Percentiles rank a stretch among this genome's conserved stretches.
Conservation (phyloP, 768 basidiomycete genomes). For the Gymnopilus junonius region DNA sequence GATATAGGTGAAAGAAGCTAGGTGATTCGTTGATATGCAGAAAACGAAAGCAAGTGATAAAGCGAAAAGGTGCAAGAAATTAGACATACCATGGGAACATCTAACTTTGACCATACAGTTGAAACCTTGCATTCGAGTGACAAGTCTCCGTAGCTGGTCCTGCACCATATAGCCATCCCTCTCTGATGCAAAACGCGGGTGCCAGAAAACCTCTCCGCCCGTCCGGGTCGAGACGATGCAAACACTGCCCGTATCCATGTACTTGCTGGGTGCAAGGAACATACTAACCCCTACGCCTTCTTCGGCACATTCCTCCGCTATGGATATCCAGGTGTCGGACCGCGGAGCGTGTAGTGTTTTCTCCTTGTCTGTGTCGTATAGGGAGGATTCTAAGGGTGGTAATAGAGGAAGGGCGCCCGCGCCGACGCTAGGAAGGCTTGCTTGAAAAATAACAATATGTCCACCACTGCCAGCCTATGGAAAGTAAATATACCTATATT, state of each 20-base stretch:
- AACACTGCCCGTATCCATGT: conserved; percentile 87
- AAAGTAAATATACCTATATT: neutral
- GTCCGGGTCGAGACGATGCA: conserved; percentile 75
- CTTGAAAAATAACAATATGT: conserved; percentile 74
- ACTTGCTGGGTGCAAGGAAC: conserved; percentile 81
- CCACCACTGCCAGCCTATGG: conserved; percentile 71
- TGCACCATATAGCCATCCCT: conserved; percentile 68
- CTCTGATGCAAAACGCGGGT: conserved; percentile 81
- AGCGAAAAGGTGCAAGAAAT: conserved; percentile 2
- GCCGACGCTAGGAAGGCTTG: conserved; percentile 71
- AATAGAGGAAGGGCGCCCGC: conserved; percentile 64
- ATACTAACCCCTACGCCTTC: conserved; percentile 90
- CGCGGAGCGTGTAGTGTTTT: conserved; percentile 77
- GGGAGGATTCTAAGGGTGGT: conserved; percentile 59
- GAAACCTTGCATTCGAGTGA: conserved; percentile 75
- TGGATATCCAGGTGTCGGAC: conserved; percentile 76
- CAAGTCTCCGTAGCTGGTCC: conserved; percentile 77
- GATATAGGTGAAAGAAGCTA: conserved; percentile 12
- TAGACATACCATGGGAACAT: conserved; percentile 76
- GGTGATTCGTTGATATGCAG: conserved; percentile 23
- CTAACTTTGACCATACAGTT: conserved; percentile 83
- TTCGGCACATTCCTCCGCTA: conserved; percentile 88
- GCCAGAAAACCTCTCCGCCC: conserved; percentile 91
- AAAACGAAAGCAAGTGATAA: conserved; percentile 7
- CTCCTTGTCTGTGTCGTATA: conserved; percentile 89